These are phyloP conservation scores for Cyberlindnera galapagoensis DNA, from an alignment of 805 yeast genomes.

Conservation along the genomic window DNA sequence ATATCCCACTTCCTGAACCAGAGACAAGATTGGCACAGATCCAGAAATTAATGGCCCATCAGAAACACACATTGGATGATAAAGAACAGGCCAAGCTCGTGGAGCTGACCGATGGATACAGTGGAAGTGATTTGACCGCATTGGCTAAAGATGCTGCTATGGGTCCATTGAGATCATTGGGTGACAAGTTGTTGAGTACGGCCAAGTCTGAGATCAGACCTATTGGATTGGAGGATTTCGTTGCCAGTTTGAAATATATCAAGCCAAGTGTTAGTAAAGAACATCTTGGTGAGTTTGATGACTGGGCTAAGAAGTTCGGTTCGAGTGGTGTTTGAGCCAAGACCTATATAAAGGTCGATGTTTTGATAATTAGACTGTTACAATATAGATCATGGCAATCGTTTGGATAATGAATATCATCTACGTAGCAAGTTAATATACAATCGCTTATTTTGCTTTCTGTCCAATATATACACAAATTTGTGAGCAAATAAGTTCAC, in stretches of 20 bases:
- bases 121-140: constrained; percentile 93
- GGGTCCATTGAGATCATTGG: constrained; percentile 90
- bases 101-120: constrained; percentile 70
- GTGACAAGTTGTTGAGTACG: constrained; percentile 68
- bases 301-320: constrained; percentile 86
- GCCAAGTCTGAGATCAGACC: constrained; percentile 78
- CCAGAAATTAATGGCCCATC: constrained; percentile 59
- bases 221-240: constrained; percentile 68
- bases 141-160: constrained; percentile 96
- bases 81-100: constrained; percentile 58
- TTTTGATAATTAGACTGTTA: too few species aligned
- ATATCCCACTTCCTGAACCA: constrained; percentile 88
- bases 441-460: too few species aligned
- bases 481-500: too few species aligned
- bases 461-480: too few species aligned
- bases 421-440: too few species aligned
- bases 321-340: constrained; percentile 87
- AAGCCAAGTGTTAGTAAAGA: constrained; percentile 85
- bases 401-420: too few species aligned
- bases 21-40: constrained; percentile 77
- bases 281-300: constrained; percentile 71
- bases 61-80: constrained; percentile 57
- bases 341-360: not conserved
- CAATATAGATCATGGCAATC: too few species aligned
- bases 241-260: constrained; percentile 66